Conservation (phyloP, 192 early-diverging fungal genomes). For the Helicostylum pulchrum region DNA sequence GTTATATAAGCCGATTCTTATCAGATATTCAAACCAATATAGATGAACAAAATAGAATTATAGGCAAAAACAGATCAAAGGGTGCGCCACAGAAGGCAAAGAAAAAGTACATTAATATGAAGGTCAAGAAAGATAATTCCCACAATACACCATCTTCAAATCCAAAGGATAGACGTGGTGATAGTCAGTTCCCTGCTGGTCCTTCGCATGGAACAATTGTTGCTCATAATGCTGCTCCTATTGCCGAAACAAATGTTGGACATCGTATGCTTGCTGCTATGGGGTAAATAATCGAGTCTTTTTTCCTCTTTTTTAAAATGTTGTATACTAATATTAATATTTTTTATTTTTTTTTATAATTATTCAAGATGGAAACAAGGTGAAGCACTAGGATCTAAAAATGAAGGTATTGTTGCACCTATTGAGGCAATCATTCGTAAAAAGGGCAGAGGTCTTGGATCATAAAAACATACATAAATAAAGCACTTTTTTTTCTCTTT, state of each 20-base stretch:
- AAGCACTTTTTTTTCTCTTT: neutral
- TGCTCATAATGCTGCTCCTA: conserved; percentile 48
- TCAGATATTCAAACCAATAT: conserved; percentile 36
- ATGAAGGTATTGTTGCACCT: conserved; percentile 46
- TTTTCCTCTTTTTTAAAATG: neutral
- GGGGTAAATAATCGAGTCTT: conserved; percentile 45
- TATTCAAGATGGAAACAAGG: conserved; percentile 46
- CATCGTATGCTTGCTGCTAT: conserved; percentile 66
- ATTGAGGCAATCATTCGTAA: conserved; percentile 50
- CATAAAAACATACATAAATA: conserved; percentile 15
- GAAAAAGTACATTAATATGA: neutral
- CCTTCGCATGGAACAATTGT: conserved; percentile 54
- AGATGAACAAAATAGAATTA: conserved; percentile 13
- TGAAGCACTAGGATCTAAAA: conserved; percentile 41
- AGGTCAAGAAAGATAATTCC: conserved; percentile 1
- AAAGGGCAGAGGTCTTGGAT: conserved; percentile 43
- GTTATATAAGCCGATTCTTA: conserved; percentile 39
- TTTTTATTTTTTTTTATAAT: neutral
- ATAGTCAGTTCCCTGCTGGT: conserved; percentile 1
- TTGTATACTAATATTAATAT: conserved; percentile 7
- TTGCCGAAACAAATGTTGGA: conserved; percentile 58
- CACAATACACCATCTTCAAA: neutral
- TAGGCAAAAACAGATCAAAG: conserved; percentile 5
- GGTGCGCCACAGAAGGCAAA: neutral
- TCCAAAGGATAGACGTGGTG: neutral